Evolutionary conservation across 805 yeast genomes (phyloP), one percentile per base, ranked within the genome.

Genomic region (Priceomyces melissophilus): DNA sequence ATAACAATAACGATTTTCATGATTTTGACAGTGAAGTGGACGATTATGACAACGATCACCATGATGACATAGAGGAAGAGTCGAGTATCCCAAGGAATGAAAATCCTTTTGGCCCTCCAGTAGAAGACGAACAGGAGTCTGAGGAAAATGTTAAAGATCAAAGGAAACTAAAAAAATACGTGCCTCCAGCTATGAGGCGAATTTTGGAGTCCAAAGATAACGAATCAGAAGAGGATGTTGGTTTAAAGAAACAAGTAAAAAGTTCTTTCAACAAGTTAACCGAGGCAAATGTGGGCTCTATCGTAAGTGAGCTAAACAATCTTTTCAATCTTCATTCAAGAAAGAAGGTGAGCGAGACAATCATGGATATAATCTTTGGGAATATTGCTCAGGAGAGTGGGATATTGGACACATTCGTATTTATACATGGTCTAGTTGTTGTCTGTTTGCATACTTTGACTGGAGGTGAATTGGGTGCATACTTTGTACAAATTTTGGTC

Each of bases 381-480:
- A 79, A 87, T 46, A 74, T 89, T 10, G 62, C 76, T 8, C 65
- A 68, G 37, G 83, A 82, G 23, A 82, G 83, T 3, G 75, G 84
- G 35, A 63, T 89, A 37, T 65, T 88, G 37, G 97, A 90, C 47
- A 78, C 85, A 1, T 87, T 88, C 57, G 78, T 90, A 30, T 76
- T 84, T 45, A 71, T 87, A 26, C 90, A 91, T 59, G 84, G 96
- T 1, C 82, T 88, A 4, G 70, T 88, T 6, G 76, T 82, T 2
- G 82, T 82, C 15, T 83, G 96, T 1, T 59, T 93, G 16, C 88
- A 85, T 63, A 75, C 85, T 45, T 54, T 81, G 14, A 85, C 86
- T 50, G 98, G 99, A 14, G 78, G 82, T 30, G 96, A 88, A 46
- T 84, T 88, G 59, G 97, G 96, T 44, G 99, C 97, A 0, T 76